Base-by-base conservation (phyloP, 495 filamentous ascomycete genomes). In the Astrothelium macrocarpum region DNA sequence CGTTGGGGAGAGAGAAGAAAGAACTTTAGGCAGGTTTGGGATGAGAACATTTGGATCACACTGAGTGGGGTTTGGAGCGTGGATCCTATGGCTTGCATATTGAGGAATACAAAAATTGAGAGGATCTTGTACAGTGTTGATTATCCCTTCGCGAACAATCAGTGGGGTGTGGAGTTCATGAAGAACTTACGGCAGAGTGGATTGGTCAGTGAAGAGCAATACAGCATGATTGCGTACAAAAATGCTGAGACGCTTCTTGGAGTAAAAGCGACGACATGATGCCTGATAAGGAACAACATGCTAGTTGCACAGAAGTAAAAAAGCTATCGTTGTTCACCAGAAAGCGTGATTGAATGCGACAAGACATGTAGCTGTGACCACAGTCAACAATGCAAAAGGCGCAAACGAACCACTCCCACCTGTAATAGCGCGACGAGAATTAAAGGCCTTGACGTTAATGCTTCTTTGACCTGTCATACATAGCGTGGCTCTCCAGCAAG, bases 111-210 rank as follows among this genome's bases (percentile, higher is more conserved):
- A 16, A 78, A 73, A 62, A 67, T 80, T 31, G 79, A 84, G 10
- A 70, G 72, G 12, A 77, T 87, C 23, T 62, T 87, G 72, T 87
- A 80, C 64, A 81, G 78, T 59, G 80, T 85, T 16, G 82, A 85
- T 62, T 86, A 85, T 70, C 85, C 84, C 0, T 87, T 83, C 61
- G 74, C 71, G 63, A 65, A 66, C 32, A 78, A 78, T 66, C 74
- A 78, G 64, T 73, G 69, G 25, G 75, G 75, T n/a, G 66, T 75
- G 62, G 72, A 69, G 20, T 83, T 77, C 67, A 70, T 86, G 32
- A 66, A 75, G 66, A 77, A 82, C 67, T 65, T 85, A 53, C 73
- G 77, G 68, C 64, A 71, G 67, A 83, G 82, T 63, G 81, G 79
- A 11, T 67, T 83, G 65, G 73, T 85, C 26, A 74, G 62, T 7